Percentiles rank a stretch among this genome's conserved stretches.
Evolutionary conservation across 768 basidiomycete species (phyloP).

Genomic region (Fibroporia radiculosa): DNA sequence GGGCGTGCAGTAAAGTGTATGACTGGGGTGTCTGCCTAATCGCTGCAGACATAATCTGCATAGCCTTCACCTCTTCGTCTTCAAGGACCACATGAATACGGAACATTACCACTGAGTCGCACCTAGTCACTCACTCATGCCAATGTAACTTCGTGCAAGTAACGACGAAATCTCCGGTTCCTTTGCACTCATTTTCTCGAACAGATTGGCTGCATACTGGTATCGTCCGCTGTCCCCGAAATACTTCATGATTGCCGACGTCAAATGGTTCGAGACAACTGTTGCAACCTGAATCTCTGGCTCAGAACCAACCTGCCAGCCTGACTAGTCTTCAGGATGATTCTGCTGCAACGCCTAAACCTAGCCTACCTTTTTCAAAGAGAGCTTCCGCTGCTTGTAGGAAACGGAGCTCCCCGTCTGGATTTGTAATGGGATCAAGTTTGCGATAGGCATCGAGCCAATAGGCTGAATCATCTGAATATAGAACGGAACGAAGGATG

Average conservation of each 20-base stretch:
- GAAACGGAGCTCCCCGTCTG: slow-evolving; percentile 85
- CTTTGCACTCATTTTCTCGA: slow-evolving; percentile 79
- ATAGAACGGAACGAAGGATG: slow-evolving; percentile 82
- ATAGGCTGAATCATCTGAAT: slow-evolving; percentile 92
- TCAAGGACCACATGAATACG: slow-evolving; percentile 1
- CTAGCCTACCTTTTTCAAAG: slow-evolving; percentile 68
- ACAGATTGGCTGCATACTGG: slow-evolving; percentile 85
- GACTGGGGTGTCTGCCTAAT: slow-evolving; percentile 85
- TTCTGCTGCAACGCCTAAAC: background rate
- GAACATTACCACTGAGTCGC: background rate
- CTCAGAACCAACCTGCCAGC: slow-evolving; percentile 98
- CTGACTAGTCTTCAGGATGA: slow-evolving; percentile 29
- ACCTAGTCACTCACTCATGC: slow-evolving; percentile 96
- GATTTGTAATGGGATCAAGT: slow-evolving; percentile 86
- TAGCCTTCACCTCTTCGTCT: slow-evolving; percentile 99
- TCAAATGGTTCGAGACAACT: slow-evolving; percentile 92
- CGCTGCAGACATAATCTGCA: slow-evolving; percentile 84
- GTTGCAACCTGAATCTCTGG: slow-evolving; percentile 99
- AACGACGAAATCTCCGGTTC: slow-evolving; percentile 89
- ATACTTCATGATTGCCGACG: slow-evolving; percentile 92
- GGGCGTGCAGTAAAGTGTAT: slow-evolving; percentile 88
- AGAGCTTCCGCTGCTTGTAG: slow-evolving; percentile 84
- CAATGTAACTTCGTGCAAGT: slow-evolving; percentile 85
- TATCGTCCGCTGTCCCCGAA: slow-evolving; percentile 88
- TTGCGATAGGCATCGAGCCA: slow-evolving; percentile 91